These are phyloP conservation scores for Diospyros lotus DNA, from an alignment of 148 eudicot genomes.

Conservation along the genomic window DNA sequence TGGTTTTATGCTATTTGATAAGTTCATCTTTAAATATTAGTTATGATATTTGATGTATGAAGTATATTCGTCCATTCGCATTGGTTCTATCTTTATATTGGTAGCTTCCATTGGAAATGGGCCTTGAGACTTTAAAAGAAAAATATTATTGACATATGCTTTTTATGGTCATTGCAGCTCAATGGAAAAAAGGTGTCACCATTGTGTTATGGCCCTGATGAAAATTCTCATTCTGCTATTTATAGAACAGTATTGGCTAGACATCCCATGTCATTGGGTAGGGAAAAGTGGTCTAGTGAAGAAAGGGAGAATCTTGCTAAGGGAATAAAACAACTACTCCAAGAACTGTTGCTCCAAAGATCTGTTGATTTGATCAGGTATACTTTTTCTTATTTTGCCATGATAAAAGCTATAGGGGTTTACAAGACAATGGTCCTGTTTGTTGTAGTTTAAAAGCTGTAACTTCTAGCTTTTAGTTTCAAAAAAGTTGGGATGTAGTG, in stretches of 20 bases:
- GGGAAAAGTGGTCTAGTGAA: conserved; percentile 60
- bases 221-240: conserved; percentile 66
- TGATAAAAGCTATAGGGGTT: background rate
- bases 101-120: background rate
- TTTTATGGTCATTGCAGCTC: conserved; percentile 31
- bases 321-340: conserved; percentile 75
- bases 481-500: too few relatives aligned
- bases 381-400: background rate
- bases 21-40: background rate
- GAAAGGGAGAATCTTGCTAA: conserved; percentile 57
- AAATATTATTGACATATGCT: conserved; percentile 1
- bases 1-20: background rate
- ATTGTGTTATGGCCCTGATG: conserved; percentile 57
- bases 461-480: too few relatives aligned
- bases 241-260: conserved; percentile 48
- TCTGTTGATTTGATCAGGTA: conserved; percentile 50
- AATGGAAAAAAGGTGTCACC: conserved; percentile 40
- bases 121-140: background rate
- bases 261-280: conserved; percentile 43
- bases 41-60: background rate
- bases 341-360: conserved; percentile 46
- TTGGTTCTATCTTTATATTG: background rate
- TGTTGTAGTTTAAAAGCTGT: too few relatives aligned
- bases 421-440: too few relatives aligned
- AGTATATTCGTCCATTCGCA: background rate